Evolutionary conservation across 192 early-diverging fungal species (phyloP).

Genomic region (Coemansia sp.): DNA sequence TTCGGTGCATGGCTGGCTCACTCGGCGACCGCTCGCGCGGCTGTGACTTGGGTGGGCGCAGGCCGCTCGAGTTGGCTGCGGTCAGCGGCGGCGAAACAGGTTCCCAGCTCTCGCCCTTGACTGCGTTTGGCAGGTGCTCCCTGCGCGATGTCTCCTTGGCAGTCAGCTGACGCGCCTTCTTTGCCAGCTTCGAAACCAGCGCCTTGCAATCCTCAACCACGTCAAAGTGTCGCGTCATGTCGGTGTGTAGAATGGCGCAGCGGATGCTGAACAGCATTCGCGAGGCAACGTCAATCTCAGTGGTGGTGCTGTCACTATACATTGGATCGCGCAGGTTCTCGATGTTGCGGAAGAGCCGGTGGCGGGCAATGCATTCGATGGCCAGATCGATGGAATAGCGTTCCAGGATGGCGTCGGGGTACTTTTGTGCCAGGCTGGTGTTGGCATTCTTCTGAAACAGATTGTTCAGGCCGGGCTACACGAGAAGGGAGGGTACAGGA

Average conservation of each 20-base stretch:
- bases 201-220: slow-evolving; percentile 55
- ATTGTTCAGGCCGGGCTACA: slow-evolving; percentile 85
- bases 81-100: neutral
- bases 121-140: neutral
- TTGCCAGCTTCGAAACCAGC: slow-evolving; percentile 38
- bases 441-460: slow-evolving; percentile 84
- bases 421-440: slow-evolving; percentile 67
- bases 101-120: neutral
- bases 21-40: slow-evolving; percentile 27
- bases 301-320: slow-evolving; percentile 52
- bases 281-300: slow-evolving; percentile 34
- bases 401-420: slow-evolving; percentile 86
- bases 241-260: slow-evolving; percentile 79
- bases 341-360: slow-evolving; percentile 62
- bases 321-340: slow-evolving; percentile 47
- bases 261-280: slow-evolving; percentile 43
- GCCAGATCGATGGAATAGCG: slow-evolving; percentile 76
- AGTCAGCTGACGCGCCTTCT: slow-evolving; percentile 40
- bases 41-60: neutral
- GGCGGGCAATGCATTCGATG: slow-evolving; percentile 69
- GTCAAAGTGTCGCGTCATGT: slow-evolving; percentile 86
- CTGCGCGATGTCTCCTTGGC: too few relatives aligned
- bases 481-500: too few relatives aligned
- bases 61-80: neutral
- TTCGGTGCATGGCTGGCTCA: slow-evolving; percentile 20